Base-by-base conservation (phyloP, 1,284 basidiomycete species). In the Malassezia caprae region DNA sequence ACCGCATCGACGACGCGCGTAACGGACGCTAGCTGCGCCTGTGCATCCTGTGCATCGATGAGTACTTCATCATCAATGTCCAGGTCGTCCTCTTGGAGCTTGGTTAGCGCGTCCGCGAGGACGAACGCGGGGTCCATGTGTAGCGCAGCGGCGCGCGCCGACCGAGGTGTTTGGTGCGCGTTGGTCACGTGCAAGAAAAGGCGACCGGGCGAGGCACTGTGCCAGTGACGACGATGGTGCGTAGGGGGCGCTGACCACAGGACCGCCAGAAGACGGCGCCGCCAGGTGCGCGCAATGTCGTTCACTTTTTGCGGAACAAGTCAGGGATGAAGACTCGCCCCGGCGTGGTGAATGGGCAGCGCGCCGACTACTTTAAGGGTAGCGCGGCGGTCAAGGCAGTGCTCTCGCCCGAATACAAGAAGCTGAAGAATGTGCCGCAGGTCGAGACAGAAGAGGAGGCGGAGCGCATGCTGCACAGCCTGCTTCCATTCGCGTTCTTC, bases 301-400 rank as follows among this genome's bases (percentile, higher is more conserved):
- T 69, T 56, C 63, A 69, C 53, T 73, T 72, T 51, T 60, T 73
- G 24, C 66, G 71, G 26, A 64, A 62, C 58, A 71, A 67, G 42
- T 81, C 89, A 26, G 88, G 88, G 12, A 84, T 94, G 69, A 96
- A 96, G 79, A 83, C 85, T 54, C 82, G 88, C 61, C 84, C 87
- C 4, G 93, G 93, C 34, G 84, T 90, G 7, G 78, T 96, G 69
- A 89, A 89, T 67, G 94, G 93, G 34, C 96, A 94, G 76, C 84
- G 93, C 44, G 80, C 91, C 53, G 93, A 96, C 76, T 96, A 96
- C 78, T 98, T 98, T 80, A 96, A 93, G 80, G 93, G 72, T 19
- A 64, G 62, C 6, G 56, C 65, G 4, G 72, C 93, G 0, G 79
- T 96, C 48, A 93, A 94, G 75, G 87, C 89, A 0, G 80, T 98